phyloP scores from a whole-genome alignment of 495 filamentous ascomycete genomes.

The Talaromyces adpressus region DNA sequence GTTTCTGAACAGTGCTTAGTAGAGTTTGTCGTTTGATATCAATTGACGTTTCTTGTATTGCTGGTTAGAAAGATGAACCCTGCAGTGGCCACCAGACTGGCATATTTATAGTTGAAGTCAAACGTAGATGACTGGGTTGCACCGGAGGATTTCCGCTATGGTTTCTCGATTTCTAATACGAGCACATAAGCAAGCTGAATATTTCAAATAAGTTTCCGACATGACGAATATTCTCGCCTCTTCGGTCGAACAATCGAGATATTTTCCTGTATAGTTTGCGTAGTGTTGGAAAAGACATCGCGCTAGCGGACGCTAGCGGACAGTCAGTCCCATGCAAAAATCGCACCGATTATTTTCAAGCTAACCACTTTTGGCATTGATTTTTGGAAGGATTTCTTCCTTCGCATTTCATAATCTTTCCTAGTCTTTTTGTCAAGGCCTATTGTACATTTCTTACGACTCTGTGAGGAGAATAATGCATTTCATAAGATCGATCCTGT shows the following conservation, averaged over 20 bases:
- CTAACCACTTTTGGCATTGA: no score
- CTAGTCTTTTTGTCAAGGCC: no score
- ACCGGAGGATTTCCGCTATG: not conserved
- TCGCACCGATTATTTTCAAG: no score
- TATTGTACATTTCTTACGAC: no score
- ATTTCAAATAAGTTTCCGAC: not conserved
- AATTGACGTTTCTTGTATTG: no score
- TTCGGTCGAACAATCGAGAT: not conserved
- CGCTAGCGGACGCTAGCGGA: conserved; percentile 4
- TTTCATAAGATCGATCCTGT: not conserved
- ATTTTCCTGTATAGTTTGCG: not conserved
- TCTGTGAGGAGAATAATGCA: not conserved
- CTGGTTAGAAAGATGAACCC: no score
- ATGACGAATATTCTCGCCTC: not conserved
- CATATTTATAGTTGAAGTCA: not conserved
- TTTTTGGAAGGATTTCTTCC: no score
- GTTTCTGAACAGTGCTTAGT: not conserved
- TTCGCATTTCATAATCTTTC: no score
- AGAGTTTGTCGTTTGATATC: not conserved
- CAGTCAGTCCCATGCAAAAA: no score
- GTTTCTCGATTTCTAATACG: not conserved
- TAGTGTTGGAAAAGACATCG: not conserved
- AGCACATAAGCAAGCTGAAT: not conserved
- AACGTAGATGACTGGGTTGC: not conserved
- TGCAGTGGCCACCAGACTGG: not conserved